Base-by-base conservation (phyloP, 805 yeast genomes). In the Lachancea quebecensis region DNA sequence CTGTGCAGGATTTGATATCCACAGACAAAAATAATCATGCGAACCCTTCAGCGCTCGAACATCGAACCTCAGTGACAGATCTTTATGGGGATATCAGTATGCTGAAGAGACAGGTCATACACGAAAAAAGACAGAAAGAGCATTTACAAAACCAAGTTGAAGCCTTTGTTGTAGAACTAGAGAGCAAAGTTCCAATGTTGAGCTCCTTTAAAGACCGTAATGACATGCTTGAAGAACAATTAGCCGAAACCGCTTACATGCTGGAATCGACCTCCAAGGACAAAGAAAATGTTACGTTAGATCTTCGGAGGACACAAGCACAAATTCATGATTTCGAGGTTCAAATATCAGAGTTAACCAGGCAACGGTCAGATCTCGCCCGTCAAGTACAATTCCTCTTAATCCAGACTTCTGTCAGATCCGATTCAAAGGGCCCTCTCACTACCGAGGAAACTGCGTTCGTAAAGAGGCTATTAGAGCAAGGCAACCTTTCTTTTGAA, bases 311-410 rank as follows among this genome's bases (percentile, higher is more conserved):
- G n/a, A 21, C 55, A 2, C 36, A 50, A 1, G 42, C 46, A 3
- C 62, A 58, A 44, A 33, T 65, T 1, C 50, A 56, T 17, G 62
- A 65, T 33, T 54, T 68, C 55, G 58, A 73, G 62, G 35, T 50
- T 4, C 64, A 66, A 25, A 62, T 68, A 17, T 49, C 72, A 18
- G 50, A 75, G 4, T 60, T 84, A 50, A 71, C 74, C 38, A 76
- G 74, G 46, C 79, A 82, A 51, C 75, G 82, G 36, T 66, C 73
- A 27, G 97, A 91, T 57, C 67, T 91, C 34, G 85, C 95, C 6
- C 78, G 81, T 36, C 98, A 91, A 60, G 75, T 93, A n/a, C 87
- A 85, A 53, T 74, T 73, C 40, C 71, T 89, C 32, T 70, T 91
- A 33, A 74, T 83, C 12, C 87, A 85, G 57, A 70, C 85, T 1